These are phyloP conservation scores for Lachnellula arida DNA, from an alignment of 2,329 filamentous ascomycete genomes.

Conservation along the genomic window DNA sequence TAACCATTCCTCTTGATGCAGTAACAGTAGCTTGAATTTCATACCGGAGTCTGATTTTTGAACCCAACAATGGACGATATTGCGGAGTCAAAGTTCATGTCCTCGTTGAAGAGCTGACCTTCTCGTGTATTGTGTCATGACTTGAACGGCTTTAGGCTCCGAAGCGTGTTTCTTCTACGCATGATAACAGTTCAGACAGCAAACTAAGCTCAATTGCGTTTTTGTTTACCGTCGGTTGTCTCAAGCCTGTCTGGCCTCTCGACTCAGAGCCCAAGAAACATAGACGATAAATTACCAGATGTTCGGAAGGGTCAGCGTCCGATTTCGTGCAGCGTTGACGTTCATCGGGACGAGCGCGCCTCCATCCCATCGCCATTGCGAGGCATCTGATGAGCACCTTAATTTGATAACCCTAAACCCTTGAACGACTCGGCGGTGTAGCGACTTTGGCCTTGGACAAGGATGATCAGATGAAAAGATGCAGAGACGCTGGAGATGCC, in stretches of 20 bases:
- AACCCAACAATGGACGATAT: neutral
- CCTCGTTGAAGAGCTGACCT: neutral
- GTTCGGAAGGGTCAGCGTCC: slow-evolving; percentile 11
- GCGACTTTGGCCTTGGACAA: neutral
- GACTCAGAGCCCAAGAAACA: slow-evolving; percentile 4
- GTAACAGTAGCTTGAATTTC: neutral
- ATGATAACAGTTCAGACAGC: slow-evolving; percentile 14
- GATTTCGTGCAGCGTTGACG: slow-evolving; percentile 9
- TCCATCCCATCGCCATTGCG: slow-evolving; percentile 3
- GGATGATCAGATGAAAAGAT: slow-evolving; percentile 5
- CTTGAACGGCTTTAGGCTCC: slow-evolving; percentile 13
- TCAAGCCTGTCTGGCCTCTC: neutral
- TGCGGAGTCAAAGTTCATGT: slow-evolving; percentile 4
- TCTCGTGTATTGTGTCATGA: slow-evolving; percentile 16
- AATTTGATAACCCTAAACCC: slow-evolving; percentile 1
- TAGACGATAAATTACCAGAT: slow-evolving; percentile 5
- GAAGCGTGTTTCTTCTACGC: slow-evolving; percentile 11
- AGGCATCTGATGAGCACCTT: slow-evolving; percentile 9
- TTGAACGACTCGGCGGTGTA: neutral
- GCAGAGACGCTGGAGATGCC: neutral
- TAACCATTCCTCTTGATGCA: neutral
- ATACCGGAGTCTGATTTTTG: neutral
- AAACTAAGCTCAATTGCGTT: neutral
- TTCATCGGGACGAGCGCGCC: slow-evolving; percentile 1
- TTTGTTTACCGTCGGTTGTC: neutral